Evolutionary conservation across 2,329 filamentous ascomycete genomes (phyloP), one percentile per base, ranked within the genome.

Genomic region (Furcasterigmium furcatum): DNA sequence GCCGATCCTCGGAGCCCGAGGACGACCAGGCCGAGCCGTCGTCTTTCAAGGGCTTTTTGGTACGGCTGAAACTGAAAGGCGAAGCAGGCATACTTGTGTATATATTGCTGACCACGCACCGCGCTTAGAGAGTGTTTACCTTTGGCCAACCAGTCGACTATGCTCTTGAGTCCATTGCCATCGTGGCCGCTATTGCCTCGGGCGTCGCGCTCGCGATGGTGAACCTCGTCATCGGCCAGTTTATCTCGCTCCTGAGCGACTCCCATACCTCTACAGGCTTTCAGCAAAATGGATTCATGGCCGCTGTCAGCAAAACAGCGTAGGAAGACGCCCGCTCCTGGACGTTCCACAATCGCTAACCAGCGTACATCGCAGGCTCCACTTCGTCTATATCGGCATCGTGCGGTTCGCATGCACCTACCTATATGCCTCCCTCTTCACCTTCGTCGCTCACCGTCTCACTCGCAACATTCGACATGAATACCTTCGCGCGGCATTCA

Each of bases 401-500:
- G 57, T 41, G 9, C 51, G 54, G 0, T 41, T 57, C 30, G 47
- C 46, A 9, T 20, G 46, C 9, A 52, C 45, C 27, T 59, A 59
- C 43, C 40, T 70, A n/a, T 66, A 69, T 56, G 64, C 66, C 27
- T 52, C 61, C 3, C 59, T 64, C 40, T 57, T 79, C 22, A 77
- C 72, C 3, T 72, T 77, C 22, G 66, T 72, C 2, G 74, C 75
- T 1, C 71, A 73, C 42, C 65, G 73, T 5, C 73, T 74, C 2
- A 74, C 74, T 2, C 71, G 73, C 46, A 71, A 64, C 25, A 58
- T 71, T 25, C 64, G 77, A 9, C 65, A 69, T 32, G 65, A 66
- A 22, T 81, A 77, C 50, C 62, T 82, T 6, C 66, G 71, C 27
- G 62, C 69, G 24, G 67, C 75, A 2, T 62, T 82, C n/a, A 61